Conservation (phyloP, 2,329 filamentous ascomycete genomes). For the Xylariaceae sp. region DNA sequence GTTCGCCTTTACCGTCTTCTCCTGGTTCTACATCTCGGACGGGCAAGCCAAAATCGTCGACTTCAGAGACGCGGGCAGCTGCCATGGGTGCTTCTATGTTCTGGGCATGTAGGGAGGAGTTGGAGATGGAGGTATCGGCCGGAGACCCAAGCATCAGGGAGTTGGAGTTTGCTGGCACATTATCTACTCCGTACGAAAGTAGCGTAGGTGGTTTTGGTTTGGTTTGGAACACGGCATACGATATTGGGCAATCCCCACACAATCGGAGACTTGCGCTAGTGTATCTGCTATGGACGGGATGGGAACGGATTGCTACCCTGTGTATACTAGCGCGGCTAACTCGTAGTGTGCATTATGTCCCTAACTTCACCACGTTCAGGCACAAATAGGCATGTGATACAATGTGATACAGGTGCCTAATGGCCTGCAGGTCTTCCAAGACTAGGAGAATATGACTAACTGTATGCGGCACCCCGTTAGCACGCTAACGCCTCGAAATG, state of each 20-base stretch:
- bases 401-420: too few relatives aligned
- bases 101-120: slow-evolving; percentile 28
- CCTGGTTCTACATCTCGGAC: slow-evolving; percentile 44
- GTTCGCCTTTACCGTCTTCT: slow-evolving; percentile 10
- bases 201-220: not conserved
- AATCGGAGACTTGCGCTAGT: not conserved
- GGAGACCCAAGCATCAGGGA: not conserved
- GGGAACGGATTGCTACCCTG: too few relatives aligned
- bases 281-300: not conserved
- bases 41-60: slow-evolving; percentile 69
- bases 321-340: too few relatives aligned
- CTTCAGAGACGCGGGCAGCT: slow-evolving; percentile 38
- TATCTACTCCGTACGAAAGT: not conserved
- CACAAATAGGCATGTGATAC: too few relatives aligned
- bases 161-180: not conserved
- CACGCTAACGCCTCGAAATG: too few relatives aligned
- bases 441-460: too few relatives aligned
- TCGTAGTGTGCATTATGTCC: too few relatives aligned
- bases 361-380: too few relatives aligned
- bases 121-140: not conserved
- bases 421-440: too few relatives aligned
- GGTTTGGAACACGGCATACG: not conserved
- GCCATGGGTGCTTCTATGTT: slow-evolving; percentile 29
- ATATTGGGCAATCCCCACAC: not conserved
- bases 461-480: too few relatives aligned